Evolutionary conservation across 2,329 filamentous ascomycete species (phyloP), one percentile per base, ranked within the genome.

Genomic region (Calonectria crousiana): DNA sequence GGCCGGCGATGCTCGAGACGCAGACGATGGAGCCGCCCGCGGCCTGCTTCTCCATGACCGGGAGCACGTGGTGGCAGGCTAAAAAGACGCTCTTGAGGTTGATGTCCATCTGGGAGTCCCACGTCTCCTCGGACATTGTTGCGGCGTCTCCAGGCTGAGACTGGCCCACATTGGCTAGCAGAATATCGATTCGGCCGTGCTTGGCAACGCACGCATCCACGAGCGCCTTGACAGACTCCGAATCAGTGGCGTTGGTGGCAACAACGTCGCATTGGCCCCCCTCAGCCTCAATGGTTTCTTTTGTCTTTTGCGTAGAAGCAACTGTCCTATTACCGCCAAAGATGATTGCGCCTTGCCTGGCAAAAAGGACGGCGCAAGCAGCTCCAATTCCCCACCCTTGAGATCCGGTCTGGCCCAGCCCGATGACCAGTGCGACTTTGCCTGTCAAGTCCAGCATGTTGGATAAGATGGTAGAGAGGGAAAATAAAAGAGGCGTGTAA

Each of bases 81-180:
- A 91, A 79, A 74, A 90, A 92, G 0, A 91, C 87, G 38, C 85
- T 89, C 77, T 91, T 91, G 23, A 92, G 82, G 75, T 92, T 92
- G 51, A 91, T 80, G 13, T 89, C 86, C 66, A 90, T 85, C 73
- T 92, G 90, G 0, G 82, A 72, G 75, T 91, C 87, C 90, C 89
- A 92, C 0, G 84, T 77, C 1, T 85, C 84, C 69, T 91, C 89
- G 0, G 71, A 58, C 84, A 91, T 88, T 0, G 80, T 82, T 0
- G 86, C 89, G 0, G 90, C 87, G 36, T 85, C 85, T 0, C 90
- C 90, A 0, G 86, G 87, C 72, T 92, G 89, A 0, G 87, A 89
- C 67, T 87, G 87, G 2, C 91, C 91, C 4, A 92, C 91, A 67
- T 92, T 92, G 75, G 91, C 92, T 20, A 93, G 80, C 0, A 93